Evolutionary conservation across 345 rosid species (phyloP).

Genomic region (Viola odorata): DNA sequence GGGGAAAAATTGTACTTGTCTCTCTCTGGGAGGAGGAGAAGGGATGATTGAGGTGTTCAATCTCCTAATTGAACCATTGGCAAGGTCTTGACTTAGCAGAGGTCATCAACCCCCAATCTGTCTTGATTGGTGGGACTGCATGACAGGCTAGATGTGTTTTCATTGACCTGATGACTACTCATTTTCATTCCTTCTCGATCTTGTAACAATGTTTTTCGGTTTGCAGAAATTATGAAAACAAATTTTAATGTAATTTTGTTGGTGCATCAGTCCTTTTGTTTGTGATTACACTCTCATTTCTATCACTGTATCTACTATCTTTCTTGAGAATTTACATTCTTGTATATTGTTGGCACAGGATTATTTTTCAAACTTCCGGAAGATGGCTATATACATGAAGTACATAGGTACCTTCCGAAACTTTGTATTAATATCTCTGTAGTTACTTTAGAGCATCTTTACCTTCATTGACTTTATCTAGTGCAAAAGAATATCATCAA

Average conservation of each 20-base stretch:
- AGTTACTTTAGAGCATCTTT: neutral
- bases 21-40: no score
- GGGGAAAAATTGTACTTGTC: no score
- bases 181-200: no score
- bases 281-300: neutral
- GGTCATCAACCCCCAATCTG: no score
- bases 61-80: no score
- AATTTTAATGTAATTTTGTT: neutral
- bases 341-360: constrained; percentile 41
- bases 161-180: no score
- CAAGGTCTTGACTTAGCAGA: no score
- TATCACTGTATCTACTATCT: neutral
- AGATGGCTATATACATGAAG: constrained; percentile 75
- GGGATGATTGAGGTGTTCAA: no score
- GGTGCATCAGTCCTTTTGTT: constrained; percentile 2
- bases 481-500: neutral
- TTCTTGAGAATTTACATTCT: neutral
- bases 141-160: no score
- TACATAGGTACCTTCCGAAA: constrained; percentile 57
- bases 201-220: no score
- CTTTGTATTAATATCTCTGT: neutral
- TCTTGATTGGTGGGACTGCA: no score
- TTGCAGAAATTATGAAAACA: no score
- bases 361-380: constrained; percentile 55
- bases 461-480: neutral